phyloP scores from a whole-genome alignment of 345 rosid genomes.

The Salix purpurea region DNA sequence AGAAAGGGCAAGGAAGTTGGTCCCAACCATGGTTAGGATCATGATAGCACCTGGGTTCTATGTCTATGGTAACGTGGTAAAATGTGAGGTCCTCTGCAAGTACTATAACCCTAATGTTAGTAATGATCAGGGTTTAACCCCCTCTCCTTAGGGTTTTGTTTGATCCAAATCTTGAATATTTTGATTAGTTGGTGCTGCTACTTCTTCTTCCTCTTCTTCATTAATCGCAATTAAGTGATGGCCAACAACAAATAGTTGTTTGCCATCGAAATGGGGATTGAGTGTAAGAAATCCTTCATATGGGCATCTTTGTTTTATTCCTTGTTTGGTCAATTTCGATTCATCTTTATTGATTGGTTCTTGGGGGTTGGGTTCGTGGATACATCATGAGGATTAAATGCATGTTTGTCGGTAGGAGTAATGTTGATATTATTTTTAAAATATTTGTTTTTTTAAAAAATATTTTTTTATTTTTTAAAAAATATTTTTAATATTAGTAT shows the following conservation, averaged over 20 bases:
- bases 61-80: constrained; percentile 68
- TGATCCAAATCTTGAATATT: background rate
- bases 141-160: constrained; percentile 21
- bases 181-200: constrained; percentile 10
- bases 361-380: constrained; percentile 10
- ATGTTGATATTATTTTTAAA: no score
- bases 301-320: constrained; percentile 9
- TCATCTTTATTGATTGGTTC: background rate
- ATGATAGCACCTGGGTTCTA: constrained; percentile 95
- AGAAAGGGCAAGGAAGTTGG: constrained; percentile 49
- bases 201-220: background rate
- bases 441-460: no score
- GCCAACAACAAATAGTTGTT: background rate
- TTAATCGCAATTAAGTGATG: background rate
- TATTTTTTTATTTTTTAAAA: no score
- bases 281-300: constrained; percentile 27
- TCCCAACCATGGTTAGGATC: constrained; percentile 50
- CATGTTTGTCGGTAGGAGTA: no score
- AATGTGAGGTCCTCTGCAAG: constrained; percentile 89
- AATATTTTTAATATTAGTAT: no score
- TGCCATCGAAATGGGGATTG: constrained; percentile 3
- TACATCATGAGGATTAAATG: background rate
- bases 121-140: constrained; percentile 22
- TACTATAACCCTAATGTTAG: constrained; percentile 29
- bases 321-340: constrained; percentile 9